A percentile compares a stretch with the other conserved stretches of the same genome.
phyloP scores from a whole-genome alignment of 306 rosid genomes.

The Cucumis hystrix region DNA sequence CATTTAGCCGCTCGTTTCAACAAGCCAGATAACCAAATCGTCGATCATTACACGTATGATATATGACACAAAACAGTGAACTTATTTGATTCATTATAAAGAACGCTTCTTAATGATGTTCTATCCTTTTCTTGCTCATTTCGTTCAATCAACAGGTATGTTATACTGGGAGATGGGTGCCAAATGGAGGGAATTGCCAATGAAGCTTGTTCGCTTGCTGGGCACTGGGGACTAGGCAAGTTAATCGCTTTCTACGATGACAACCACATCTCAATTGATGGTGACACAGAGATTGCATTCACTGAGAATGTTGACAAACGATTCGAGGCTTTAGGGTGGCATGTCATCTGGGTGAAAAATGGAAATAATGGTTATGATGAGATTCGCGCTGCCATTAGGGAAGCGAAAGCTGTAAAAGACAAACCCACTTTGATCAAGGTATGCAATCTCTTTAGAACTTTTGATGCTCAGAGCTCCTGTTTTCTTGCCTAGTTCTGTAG shows the following conservation, averaged over 20 bases:
- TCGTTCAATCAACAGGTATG: conserved; percentile 33
- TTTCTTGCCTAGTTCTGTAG: not conserved
- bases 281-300: conserved; percentile 85
- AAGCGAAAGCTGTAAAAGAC: conserved; percentile 84
- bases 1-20: conserved; percentile 94
- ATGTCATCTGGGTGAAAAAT: conserved; percentile 94
- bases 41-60: conserved; percentile 87
- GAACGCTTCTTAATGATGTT: conserved; percentile 50
- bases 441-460: conserved; percentile 6
- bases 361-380: conserved; percentile 88
- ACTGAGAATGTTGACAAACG: conserved; percentile 82
- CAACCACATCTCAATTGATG: conserved; percentile 97
- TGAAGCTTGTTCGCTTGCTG: conserved; percentile 89
- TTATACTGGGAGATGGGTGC: conserved; percentile 86
- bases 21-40: conserved; percentile 77
- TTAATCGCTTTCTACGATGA: conserved; percentile 91
- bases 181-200: conserved; percentile 97
- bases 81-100: conserved; percentile 38
- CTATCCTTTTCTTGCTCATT: not conserved
- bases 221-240: conserved; percentile 98
- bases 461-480: not conserved
- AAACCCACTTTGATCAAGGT: conserved; percentile 92
- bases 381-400: conserved; percentile 89
- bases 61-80: not conserved
- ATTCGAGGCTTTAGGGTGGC: conserved; percentile 96